A percentile compares a stretch with the other conserved stretches of the same genome.
Conservation (phyloP, 2,329 filamentous ascomycete genomes). For the Chalara sp. region DNA sequence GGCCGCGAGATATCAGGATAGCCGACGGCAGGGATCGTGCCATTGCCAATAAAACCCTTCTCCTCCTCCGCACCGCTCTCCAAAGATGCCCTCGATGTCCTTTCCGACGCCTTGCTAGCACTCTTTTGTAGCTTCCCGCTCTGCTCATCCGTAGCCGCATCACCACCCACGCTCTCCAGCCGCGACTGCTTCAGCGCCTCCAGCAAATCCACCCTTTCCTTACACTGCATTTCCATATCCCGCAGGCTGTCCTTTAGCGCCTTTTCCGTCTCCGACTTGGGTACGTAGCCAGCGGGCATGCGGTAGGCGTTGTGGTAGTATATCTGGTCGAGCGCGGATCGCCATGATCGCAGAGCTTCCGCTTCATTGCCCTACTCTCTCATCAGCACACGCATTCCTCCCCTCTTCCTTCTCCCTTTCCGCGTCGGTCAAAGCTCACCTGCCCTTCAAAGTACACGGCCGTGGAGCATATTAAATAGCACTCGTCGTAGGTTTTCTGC, state of each 20-base stretch:
- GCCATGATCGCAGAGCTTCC: constrained; percentile 89
- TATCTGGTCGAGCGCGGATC: constrained; percentile 79
- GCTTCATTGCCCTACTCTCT: constrained; percentile 70
- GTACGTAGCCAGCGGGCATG: constrained; percentile 59
- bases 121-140: constrained; percentile 11
- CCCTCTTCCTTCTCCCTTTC: background rate
- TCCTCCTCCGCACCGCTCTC: constrained; percentile 23
- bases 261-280: constrained; percentile 76
- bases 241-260: constrained; percentile 74
- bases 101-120: constrained; percentile 23
- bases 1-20: constrained; percentile 79
- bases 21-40: constrained; percentile 72
- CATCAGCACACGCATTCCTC: background rate
- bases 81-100: constrained; percentile 20
- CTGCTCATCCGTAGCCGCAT: constrained; percentile 13
- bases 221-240: constrained; percentile 83
- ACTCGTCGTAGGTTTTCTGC: constrained; percentile 97
- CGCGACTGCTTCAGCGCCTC: constrained; percentile 70
- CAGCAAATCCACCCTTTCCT: constrained; percentile 84
- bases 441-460: constrained; percentile 94
- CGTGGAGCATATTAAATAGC: constrained; percentile 89
- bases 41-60: constrained; percentile 66
- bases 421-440: constrained; percentile 41
- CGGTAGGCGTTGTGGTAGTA: constrained; percentile 77
- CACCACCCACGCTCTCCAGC: constrained; percentile 31